These are phyloP conservation scores for Penicillium sp. DNA, from an alignment of 2,329 filamentous ascomycete genomes.

Conservation along the genomic window DNA sequence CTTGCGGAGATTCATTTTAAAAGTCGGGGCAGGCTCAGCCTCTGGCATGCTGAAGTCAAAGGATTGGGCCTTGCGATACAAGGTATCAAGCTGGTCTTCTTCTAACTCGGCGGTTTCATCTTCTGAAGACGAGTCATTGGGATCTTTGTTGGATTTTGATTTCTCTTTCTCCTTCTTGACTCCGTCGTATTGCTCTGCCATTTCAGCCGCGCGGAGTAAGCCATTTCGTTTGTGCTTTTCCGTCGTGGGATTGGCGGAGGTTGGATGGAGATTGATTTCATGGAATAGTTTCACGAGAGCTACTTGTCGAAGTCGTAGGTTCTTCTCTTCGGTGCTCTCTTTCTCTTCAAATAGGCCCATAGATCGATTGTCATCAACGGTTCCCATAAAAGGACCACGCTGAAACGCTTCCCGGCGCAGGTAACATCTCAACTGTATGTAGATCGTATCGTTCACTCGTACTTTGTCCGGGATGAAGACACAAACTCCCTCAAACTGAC, in stretches of 20 bases:
- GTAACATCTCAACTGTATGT: conserved; percentile 81
- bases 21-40: conserved; percentile 80
- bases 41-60: conserved; percentile 94
- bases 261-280: conserved; percentile 82
- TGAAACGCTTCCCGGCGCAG: conserved; percentile 77
- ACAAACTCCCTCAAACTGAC: conserved; percentile 83
- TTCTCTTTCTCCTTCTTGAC: conserved; percentile 58
- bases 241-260: conserved; percentile 73
- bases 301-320: conserved; percentile 81
- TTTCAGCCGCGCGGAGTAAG: conserved; percentile 83
- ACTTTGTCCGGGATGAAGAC: conserved; percentile 87
- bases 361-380: conserved; percentile 69
- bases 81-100: conserved; percentile 89
- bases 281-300: conserved; percentile 87
- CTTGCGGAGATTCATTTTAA: conserved; percentile 80
- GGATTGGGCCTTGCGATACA: conserved; percentile 95
- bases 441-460: conserved; percentile 92
- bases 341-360: conserved; percentile 80
- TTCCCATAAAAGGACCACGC: conserved; percentile 59
- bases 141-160: conserved; percentile 41
- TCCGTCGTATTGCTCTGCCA: conserved; percentile 75
- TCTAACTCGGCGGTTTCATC: conserved; percentile 92
- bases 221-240: conserved; percentile 82
- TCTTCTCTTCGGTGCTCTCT: conserved; percentile 84
- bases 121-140: conserved; percentile 56